phyloP scores from a whole-genome alignment of 164 flowering plant species.

The Malania oleifera region DNA sequence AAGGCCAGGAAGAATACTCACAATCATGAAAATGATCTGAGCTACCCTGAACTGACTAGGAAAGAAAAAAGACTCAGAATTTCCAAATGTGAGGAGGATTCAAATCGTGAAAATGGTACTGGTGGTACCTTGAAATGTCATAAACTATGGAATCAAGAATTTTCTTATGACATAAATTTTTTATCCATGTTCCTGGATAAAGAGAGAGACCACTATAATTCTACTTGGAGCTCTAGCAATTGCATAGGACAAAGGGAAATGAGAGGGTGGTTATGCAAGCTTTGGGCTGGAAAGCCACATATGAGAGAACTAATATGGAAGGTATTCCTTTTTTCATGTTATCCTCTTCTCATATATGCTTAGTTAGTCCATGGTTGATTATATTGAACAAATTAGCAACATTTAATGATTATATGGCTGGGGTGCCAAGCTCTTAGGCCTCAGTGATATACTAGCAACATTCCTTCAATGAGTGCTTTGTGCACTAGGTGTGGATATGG shows the following conservation, averaged over 20 bases:
- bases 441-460: background rate
- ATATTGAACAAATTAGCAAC: background rate
- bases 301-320: slow-evolving; percentile 84
- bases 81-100: slow-evolving; percentile 17
- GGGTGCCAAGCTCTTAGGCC: background rate
- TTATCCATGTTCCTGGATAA: slow-evolving; percentile 66
- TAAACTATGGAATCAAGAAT: slow-evolving; percentile 28
- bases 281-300: slow-evolving; percentile 74
- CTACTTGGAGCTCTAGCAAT: slow-evolving; percentile 72
- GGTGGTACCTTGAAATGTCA: slow-evolving; percentile 26
- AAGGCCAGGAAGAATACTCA: slow-evolving; percentile 17
- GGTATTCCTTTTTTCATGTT: slow-evolving; percentile 34
- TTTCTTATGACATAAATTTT: slow-evolving; percentile 60
- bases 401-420: background rate
- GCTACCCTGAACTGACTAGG: slow-evolving; percentile 33
- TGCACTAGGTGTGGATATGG: background rate
- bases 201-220: slow-evolving; percentile 81
- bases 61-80: slow-evolving; percentile 56
- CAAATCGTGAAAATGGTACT: slow-evolving; percentile 10
- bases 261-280: slow-evolving; percentile 86
- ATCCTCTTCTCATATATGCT: slow-evolving; percentile 1
- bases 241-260: slow-evolving; percentile 84
- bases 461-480: background rate
- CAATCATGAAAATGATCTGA: slow-evolving; percentile 22
- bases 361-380: background rate